Base-by-base conservation (phyloP, 331 rosid species). In the Quercus phellos region DNA sequence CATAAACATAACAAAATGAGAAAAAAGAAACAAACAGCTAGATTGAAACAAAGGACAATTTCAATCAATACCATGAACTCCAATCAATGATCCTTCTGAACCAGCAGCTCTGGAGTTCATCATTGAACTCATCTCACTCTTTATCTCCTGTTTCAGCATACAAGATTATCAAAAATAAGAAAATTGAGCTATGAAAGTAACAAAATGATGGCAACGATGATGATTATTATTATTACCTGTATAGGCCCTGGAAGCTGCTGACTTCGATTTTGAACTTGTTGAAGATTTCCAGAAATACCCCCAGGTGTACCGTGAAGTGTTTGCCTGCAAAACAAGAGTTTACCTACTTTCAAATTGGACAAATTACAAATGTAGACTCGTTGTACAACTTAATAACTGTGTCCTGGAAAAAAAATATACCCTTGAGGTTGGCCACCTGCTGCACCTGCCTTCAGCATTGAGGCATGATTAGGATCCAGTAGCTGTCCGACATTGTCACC, bases 371-470 rank as follows among this genome's bases (percentile, higher is more conserved):
- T 10, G 34, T 5, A 18, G 6, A 32, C 12, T 46, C 51, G 10
- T 18, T 3, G 24, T 51, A 51, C 16, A 79, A 51, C 24, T 74
- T 76, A 59, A 68, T 24, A 27, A 72, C 79, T 26, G 75, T 79
- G 77, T 9, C 76, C 55, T 29, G 60, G 70, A 8, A 54, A 46
- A 81, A 74, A 85, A 73, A 83, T 24, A 50, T 59, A 93, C 98
- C 98, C 87, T 34, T 88, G 55, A 90, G 89, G 77, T 72, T 74
- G 92, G 82, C 89, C 93, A 78, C 75, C 82, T 72, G 81, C 74
- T 21, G 83, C 59, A 68, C 83, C 54, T 68, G 79, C 87, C 75
- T 89, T 89, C 78, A 86, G 76, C 70, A 83, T 29, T 70, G 83
- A 78, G 61, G 75, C 83, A 42, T 79, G 88, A 81, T 74, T 86